These are phyloP conservation scores for Allium sativum DNA, from an alignment of 106 monocot species.

Conservation along the genomic window DNA sequence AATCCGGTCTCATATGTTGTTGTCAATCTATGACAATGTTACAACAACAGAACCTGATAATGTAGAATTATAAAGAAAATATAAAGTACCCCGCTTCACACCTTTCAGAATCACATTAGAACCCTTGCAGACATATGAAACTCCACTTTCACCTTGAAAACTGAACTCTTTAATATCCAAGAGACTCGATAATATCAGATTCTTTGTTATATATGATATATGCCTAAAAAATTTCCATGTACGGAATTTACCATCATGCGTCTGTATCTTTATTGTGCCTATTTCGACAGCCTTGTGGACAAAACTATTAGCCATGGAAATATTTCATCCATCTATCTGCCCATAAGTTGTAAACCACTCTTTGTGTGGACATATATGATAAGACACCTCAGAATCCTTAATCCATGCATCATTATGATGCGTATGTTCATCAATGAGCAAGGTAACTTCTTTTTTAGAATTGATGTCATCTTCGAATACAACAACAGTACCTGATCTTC, in stretches of 20 bases:
- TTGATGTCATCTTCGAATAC: no score
- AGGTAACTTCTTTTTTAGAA: no score
- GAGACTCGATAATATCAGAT: background rate
- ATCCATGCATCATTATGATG: no score
- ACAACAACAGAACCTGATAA: background rate
- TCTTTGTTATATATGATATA: background rate
- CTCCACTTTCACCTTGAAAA: background rate
- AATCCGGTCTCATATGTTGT: background rate
- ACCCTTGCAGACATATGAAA: background rate
- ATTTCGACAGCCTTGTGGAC: no score
- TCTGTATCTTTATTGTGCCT: no score
- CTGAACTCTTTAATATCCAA: background rate
- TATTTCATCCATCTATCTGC: no score
- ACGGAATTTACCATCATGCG: background rate
- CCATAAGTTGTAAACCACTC: no score
- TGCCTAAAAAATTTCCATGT: background rate
- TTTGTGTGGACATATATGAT: no score
- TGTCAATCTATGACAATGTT: background rate
- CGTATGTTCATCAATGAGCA: no score
- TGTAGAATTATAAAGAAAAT: background rate
- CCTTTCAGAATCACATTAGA: conserved; percentile 4
- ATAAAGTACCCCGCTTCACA: background rate
- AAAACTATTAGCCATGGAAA: no score
- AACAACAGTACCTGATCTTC: no score
- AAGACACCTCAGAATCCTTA: no score